Evolutionary conservation across 2,329 filamentous ascomycete species (phyloP), one percentile per base, ranked within the genome.

Genomic region (Cercospora sesami): DNA sequence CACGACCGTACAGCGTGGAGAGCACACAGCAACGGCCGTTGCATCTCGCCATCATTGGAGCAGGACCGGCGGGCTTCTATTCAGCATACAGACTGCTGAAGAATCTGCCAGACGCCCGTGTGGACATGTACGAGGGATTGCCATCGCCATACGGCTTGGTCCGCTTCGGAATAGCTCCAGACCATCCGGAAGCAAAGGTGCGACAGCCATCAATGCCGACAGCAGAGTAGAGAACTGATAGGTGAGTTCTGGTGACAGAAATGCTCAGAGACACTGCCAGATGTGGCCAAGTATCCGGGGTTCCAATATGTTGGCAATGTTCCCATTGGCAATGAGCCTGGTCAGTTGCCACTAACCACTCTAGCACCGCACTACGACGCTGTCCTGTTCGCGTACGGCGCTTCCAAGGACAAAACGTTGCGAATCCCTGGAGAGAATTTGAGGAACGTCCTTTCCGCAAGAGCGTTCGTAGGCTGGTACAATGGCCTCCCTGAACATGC

Each of bases 121-220:
- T 99, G 23, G 94, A 98, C 80, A 98, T 99, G 94, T 99, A 96
- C 77, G 95, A 99, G 81, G 89, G 92, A 30, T 82, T 98, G 45
- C 95, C 95, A 0, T 93, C 96, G 4, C 95, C 95, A 0, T 99
- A 92, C 77, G 95, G 95, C 1, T 85, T 99, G 65, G 94, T 96
- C 60, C 86, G 95, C 65, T 97, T 95, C 77, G 95, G 95, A 8
- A 95, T 99, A 67, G 96, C 95, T n/a, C 95, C 95, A 5, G 95
- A 99, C 78, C 95, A 99, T 80, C 94, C 95, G 0, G 94, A 99
- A 82, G 95, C 99, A 73, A 99, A 99, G 88, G 93, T 95, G 82
- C 68, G 81, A 64, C 57, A 60, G 67, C 48, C 55, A 26, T 16
- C 33, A 63, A 8, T 21, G 31, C 30, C 36, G 60, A 59, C 36